Base-by-base conservation (phyloP, 2,329 filamentous ascomycete species). In the Aspergillus sp. region DNA sequence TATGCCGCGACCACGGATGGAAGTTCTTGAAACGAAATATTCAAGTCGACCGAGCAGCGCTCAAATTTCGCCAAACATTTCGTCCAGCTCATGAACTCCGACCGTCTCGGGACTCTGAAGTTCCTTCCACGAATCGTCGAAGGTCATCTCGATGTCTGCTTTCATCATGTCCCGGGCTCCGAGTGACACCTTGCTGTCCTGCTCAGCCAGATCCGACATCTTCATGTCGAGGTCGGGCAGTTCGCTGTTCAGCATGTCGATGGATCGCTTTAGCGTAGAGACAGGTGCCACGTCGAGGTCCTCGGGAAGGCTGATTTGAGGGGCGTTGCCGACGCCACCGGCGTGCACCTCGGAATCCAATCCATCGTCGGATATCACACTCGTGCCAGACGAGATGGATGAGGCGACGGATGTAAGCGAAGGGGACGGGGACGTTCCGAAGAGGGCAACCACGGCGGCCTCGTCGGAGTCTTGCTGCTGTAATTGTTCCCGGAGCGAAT, bases 41-140 rank as follows among this genome's bases (percentile, higher is more conserved):
- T 20, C 20, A 54, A 49, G 51, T 29, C 24, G 24, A 24, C 49
- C 32, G 18, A 57, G 11, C 22, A 18, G 46, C 26, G 60, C 61
- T 83, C 78, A 92, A 75, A 87, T 91, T 66, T 86, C 88, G 71
- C 90, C 88, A 69, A 97, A 85, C 73, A 97, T 85, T 68, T 90
- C 87, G 71, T 98, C 94, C 24, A 98, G 87, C 81, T 99, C 95
- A 51, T 96, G 92, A 52, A 98, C 85, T 74, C 96, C 92, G 67
- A 98, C 89, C 65, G 87, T 90, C 79, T 98, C 95, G 1, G 93
- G 92, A 72, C 88, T 92, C 72, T 83, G 82, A 70, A 86, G 75
- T 60, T 85, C 84, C 72, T 84, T 84, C 70, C 90, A 89, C 78
- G 81, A 80, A 49, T 78, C 77, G 60, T 77, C 45, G 9, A 47